A percentile compares a stretch with the other conserved stretches of the same genome.
These are phyloP conservation scores for Aspergillus pseudoterreus DNA, from an alignment of 2,329 filamentous ascomycete genomes.

Conservation along the genomic window DNA sequence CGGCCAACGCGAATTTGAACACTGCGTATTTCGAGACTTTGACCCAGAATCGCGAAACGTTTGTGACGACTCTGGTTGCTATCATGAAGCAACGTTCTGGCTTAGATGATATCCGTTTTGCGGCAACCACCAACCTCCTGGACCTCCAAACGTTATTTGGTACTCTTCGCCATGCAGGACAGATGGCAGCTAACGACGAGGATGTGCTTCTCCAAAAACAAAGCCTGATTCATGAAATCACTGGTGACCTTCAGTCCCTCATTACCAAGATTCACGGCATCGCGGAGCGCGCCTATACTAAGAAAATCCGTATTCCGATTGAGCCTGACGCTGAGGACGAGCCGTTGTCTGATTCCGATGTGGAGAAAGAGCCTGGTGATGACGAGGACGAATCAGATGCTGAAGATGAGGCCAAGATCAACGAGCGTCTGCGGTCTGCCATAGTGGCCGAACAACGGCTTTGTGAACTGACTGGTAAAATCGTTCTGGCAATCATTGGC, in stretches of 20 bases:
- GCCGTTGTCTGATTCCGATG: constrained; percentile 61
- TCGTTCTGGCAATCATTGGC: constrained; percentile 75
- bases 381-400: constrained; percentile 30
- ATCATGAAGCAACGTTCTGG: constrained; percentile 49
- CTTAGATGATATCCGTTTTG: constrained; percentile 74
- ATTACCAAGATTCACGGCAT: constrained; percentile 74
- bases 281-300: constrained; percentile 74
- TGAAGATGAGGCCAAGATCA: constrained; percentile 34
- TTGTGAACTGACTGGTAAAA: constrained; percentile 79
- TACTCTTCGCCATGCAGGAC: constrained; percentile 57
- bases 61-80: constrained; percentile 46
- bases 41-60: constrained; percentile 57
- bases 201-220: constrained; percentile 54
- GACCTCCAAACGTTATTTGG: constrained; percentile 80
- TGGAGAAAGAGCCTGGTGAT: constrained; percentile 55
- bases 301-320: constrained; percentile 50
- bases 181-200: constrained; percentile 36
- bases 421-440: constrained; percentile 59
- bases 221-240: constrained; percentile 66
- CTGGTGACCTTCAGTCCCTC: constrained; percentile 58
- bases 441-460: constrained; percentile 79
- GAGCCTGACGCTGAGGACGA: constrained; percentile 65
- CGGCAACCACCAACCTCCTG: constrained; percentile 71
- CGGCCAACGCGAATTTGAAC: constrained; percentile 55
- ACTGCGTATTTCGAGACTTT: constrained; percentile 65